Evolutionary conservation across 495 filamentous ascomycete genomes (phyloP).

Genomic region (Daldinia bambusicola): DNA sequence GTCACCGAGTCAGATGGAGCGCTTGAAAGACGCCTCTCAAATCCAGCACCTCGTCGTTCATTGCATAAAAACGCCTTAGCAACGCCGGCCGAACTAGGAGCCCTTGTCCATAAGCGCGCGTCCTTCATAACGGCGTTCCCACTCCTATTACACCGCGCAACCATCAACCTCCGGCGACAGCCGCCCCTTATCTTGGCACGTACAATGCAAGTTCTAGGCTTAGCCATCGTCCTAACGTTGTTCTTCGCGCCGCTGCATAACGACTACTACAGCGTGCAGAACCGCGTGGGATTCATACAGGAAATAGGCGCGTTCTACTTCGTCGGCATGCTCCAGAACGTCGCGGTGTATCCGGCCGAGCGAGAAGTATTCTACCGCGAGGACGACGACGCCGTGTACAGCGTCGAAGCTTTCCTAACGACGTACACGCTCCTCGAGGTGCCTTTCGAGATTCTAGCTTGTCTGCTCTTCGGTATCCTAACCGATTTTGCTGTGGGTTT

Average conservation of each 20-base stretch:
- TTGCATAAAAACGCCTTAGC: constrained; percentile 56
- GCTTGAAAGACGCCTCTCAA: constrained; percentile 29
- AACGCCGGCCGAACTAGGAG: constrained; percentile 75
- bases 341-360: constrained; percentile 75
- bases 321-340: constrained; percentile 81
- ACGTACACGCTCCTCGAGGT: constrained; percentile 73
- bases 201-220: constrained; percentile 72
- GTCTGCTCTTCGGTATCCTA: constrained; percentile 71
- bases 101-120: constrained; percentile 67
- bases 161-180: constrained; percentile 74
- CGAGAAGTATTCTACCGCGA: constrained; percentile 77
- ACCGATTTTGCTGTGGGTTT: constrained; percentile 69
- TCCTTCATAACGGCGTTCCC: constrained; percentile 70
- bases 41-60: constrained; percentile 35
- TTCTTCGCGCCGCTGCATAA: constrained; percentile 77
- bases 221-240: constrained; percentile 71
- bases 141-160: constrained; percentile 70
- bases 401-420: constrained; percentile 72
- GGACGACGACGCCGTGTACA: constrained; percentile 73
- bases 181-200: constrained; percentile 71
- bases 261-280: constrained; percentile 74
- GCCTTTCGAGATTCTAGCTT: constrained; percentile 72
- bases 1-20: constrained; percentile 7
- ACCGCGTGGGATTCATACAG: constrained; percentile 75
- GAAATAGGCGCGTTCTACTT: constrained; percentile 77